These are phyloP conservation scores for Tolypocladium endophyticum DNA, from an alignment of 2,329 filamentous ascomycete genomes.

Conservation along the genomic window DNA sequence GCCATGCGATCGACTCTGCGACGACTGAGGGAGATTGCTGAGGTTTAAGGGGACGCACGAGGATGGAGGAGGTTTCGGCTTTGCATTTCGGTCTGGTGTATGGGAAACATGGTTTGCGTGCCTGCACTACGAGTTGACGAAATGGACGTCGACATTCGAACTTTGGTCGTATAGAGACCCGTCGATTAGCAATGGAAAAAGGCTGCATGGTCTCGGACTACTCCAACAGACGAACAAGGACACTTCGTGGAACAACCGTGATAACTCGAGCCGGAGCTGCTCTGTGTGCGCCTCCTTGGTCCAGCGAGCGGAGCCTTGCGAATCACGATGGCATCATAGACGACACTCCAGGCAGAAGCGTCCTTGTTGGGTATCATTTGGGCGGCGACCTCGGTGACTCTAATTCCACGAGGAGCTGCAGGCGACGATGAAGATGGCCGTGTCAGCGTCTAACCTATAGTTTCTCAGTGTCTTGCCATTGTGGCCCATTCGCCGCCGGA, in stretches of 20 bases:
- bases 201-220: constrained; percentile 24
- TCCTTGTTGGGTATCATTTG: background rate
- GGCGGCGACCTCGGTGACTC: background rate
- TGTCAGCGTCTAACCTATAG: background rate
- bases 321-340: background rate
- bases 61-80: constrained; percentile 23
- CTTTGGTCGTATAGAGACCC: constrained; percentile 28
- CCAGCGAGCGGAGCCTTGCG: background rate
- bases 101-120: constrained; percentile 31
- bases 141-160: constrained; percentile 29
- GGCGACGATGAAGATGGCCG: background rate
- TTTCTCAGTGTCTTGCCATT: no score
- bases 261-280: background rate
- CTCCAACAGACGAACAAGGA: constrained; percentile 9
- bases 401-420: background rate
- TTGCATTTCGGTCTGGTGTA: constrained; percentile 38
- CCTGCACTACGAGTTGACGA: constrained; percentile 32
- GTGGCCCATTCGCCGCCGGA: no score
- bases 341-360: background rate
- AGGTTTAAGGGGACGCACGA: constrained; percentile 56
- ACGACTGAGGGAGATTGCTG: constrained; percentile 93
- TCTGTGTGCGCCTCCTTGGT: background rate
- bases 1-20: constrained; percentile 94
- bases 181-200: constrained; percentile 33
- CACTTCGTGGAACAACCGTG: background rate